Evolutionary conservation across 2,329 filamentous ascomycete genomes (phyloP).

Genomic region (Exophiala dermatitidis): DNA sequence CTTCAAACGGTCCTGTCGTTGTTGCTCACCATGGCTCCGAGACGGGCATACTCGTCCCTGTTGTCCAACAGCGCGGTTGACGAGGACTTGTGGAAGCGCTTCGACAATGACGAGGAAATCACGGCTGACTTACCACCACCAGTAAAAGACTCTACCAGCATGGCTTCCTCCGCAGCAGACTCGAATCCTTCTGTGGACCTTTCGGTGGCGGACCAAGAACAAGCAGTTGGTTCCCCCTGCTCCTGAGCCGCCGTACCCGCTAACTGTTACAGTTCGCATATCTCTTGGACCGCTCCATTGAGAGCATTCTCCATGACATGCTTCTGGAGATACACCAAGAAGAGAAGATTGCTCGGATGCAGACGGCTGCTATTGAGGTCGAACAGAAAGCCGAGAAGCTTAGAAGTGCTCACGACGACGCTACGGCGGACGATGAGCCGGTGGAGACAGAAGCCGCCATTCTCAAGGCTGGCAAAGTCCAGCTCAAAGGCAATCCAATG

Average conservation of each 20-base stretch:
- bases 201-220: slow-evolving; percentile 17
- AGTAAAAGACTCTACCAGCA: slow-evolving; percentile 10
- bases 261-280: slow-evolving; percentile 25
- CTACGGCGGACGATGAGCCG: slow-evolving; percentile 29
- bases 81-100: slow-evolving; percentile 17
- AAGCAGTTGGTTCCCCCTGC: slow-evolving; percentile 10
- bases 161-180: slow-evolving; percentile 8
- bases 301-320: slow-evolving; percentile 55
- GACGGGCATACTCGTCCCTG: slow-evolving; percentile 4
- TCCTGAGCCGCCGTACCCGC: not conserved
- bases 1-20: not conserved
- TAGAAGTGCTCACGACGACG: slow-evolving; percentile 29
- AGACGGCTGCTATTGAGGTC: slow-evolving; percentile 41
- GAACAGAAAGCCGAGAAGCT: slow-evolving; percentile 38
- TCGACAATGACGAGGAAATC: slow-evolving; percentile 17
- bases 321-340: slow-evolving; percentile 53
- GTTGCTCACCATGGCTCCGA: slow-evolving; percentile 11
- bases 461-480: slow-evolving; percentile 48
- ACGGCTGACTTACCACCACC: slow-evolving; percentile 21
- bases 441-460: slow-evolving; percentile 47
- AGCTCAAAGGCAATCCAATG: slow-evolving; percentile 52
- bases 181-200: slow-evolving; percentile 12
- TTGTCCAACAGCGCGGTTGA: slow-evolving; percentile 8
- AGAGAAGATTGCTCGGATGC: slow-evolving; percentile 55
- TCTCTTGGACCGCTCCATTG: slow-evolving; percentile 52